Percentiles rank a stretch among this genome's conserved stretches.
These are phyloP conservation scores for Fusarium pseudograminearum DNA, from an alignment of 2,329 filamentous ascomycete genomes.

Conservation along the genomic window DNA sequence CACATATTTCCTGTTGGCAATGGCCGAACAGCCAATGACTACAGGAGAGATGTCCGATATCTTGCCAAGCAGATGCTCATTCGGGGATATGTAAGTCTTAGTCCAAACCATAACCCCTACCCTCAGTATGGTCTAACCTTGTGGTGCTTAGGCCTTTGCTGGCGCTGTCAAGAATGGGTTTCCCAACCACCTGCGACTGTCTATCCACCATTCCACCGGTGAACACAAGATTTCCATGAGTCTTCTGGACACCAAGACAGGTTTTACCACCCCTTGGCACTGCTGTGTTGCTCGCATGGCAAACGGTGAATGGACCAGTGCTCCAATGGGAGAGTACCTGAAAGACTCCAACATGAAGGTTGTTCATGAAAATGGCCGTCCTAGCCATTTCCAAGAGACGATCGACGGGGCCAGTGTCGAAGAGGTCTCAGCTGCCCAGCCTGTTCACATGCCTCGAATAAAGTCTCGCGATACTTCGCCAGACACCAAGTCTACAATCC, in stretches of 20 bases:
- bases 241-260: constrained; percentile 48
- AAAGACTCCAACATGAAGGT: constrained; percentile 13
- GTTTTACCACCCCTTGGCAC: constrained; percentile 52
- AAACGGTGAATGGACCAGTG: constrained; percentile 8
- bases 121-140: neutral
- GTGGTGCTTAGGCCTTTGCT: constrained; percentile 44
- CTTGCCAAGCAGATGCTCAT: constrained; percentile 51
- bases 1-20: constrained; percentile 45
- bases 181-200: constrained; percentile 47
- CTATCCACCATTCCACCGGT: constrained; percentile 49
- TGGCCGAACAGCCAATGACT: constrained; percentile 38
- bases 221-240: constrained; percentile 48
- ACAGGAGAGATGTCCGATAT: constrained; percentile 46
- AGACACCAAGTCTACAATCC: neutral
- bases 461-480: accelerated
- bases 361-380: neutral
- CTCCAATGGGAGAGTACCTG: constrained; percentile 19
- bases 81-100: constrained; percentile 45
- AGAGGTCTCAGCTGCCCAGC: too few relatives aligned
- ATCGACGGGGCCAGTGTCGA: accelerated
- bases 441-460: accelerated
- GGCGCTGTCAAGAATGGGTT: constrained; percentile 46
- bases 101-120: accelerated
- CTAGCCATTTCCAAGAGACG: neutral
- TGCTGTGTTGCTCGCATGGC: constrained; percentile 31